Conservation (phyloP, 148 eudicot genomes). For the Gaultheria prostrata region DNA sequence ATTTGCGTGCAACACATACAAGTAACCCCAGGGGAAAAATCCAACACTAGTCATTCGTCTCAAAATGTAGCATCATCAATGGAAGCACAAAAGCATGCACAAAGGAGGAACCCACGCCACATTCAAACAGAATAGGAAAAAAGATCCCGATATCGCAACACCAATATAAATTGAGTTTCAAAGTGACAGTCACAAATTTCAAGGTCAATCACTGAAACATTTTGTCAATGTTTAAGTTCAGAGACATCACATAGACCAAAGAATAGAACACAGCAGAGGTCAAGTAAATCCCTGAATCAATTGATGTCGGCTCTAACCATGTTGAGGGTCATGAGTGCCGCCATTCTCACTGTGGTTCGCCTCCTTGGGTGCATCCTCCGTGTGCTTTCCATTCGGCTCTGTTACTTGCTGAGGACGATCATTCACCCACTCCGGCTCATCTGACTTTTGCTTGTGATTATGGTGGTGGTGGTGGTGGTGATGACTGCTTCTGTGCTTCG, state of each 20-base stretch:
- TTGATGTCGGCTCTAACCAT: not conserved
- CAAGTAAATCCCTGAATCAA: not conserved
- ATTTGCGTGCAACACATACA: not conserved
- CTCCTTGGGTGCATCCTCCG: not conserved
- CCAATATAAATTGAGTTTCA: not conserved
- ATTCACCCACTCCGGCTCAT: constrained; percentile 10
- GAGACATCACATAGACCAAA: not conserved
- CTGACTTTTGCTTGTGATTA: constrained; percentile 16
- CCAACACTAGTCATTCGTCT: not conserved
- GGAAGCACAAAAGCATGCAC: not conserved
- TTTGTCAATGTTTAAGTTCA: not conserved
- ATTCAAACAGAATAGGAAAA: not conserved
- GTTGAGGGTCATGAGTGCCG: not conserved
- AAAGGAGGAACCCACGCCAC: not conserved
- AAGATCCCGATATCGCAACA: not conserved
- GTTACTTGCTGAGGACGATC: not conserved
- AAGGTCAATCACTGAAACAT: not conserved
- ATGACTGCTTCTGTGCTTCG: constrained; percentile 26
- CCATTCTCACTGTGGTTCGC: not conserved
- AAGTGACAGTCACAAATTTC: not conserved
- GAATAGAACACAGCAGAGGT: not conserved
- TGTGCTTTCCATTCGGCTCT: constrained; percentile 16
- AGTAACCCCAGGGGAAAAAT: not conserved
- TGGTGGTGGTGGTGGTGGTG: constrained; percentile 30
- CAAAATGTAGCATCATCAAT: not conserved